These are phyloP conservation scores for Kernera saxatilis DNA, from an alignment of 345 rosid species.

Conservation along the genomic window DNA sequence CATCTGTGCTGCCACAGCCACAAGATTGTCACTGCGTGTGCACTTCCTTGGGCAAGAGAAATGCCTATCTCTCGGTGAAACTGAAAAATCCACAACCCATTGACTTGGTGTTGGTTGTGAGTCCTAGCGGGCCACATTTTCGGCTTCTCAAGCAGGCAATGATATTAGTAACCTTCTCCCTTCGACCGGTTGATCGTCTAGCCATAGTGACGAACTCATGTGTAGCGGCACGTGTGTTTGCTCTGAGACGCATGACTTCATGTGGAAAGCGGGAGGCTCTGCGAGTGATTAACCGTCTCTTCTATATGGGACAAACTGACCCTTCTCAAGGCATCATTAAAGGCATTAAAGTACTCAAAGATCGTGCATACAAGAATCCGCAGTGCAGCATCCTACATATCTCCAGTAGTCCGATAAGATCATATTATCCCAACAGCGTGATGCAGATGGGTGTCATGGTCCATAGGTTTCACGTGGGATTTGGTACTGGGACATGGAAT, in stretches of 20 bases:
- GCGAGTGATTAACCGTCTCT: conserved; percentile 77
- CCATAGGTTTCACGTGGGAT: conserved; percentile 76
- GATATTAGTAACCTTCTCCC: conserved; percentile 74
- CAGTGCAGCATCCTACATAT: conserved; percentile 62
- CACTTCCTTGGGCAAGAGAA: conserved; percentile 26
- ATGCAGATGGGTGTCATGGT: conserved; percentile 48
- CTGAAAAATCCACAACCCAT: conserved; percentile 49
- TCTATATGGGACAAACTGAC: conserved; percentile 73
- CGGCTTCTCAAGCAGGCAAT: conserved; percentile 77
- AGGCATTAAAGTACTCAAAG: conserved; percentile 70
- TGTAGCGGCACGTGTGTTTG: conserved; percentile 70
- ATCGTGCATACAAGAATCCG: conserved; percentile 71
- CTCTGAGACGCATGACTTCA: conserved; percentile 81
- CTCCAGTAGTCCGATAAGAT: conserved; percentile 55
- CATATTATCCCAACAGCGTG: conserved; percentile 34
- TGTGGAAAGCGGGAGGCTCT: conserved; percentile 68
- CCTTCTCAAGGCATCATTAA: conserved; percentile 73
- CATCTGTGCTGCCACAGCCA: conserved; percentile 27
- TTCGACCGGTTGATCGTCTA: conserved; percentile 66
- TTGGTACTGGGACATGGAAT: conserved; percentile 41
- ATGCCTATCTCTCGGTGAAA: conserved; percentile 61
- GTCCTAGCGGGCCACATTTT: conserved; percentile 75
- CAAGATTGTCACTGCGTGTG: conserved; percentile 22
- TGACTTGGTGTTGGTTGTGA: conserved; percentile 70
- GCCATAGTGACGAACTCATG: conserved; percentile 77